Conservation (phyloP, 202 grass and related monocot species). For the Elaeis oleifera region DNA sequence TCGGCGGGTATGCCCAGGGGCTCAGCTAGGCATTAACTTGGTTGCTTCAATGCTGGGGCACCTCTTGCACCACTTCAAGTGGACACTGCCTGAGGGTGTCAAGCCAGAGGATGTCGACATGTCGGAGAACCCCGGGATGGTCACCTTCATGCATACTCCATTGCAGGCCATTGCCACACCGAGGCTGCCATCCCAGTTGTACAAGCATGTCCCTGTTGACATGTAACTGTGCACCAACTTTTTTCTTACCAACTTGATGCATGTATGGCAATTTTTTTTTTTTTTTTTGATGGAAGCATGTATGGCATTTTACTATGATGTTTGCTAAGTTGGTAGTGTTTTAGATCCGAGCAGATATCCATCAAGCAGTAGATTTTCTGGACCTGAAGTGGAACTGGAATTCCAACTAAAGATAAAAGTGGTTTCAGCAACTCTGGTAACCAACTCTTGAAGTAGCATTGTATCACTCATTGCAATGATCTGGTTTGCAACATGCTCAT, state of each 20-base stretch:
- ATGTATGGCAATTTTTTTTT: background rate
- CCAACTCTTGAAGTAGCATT: too few species aligned
- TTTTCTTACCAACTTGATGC: background rate
- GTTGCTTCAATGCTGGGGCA: constrained; percentile 89
- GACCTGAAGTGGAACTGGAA: too few species aligned
- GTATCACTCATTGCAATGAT: too few species aligned
- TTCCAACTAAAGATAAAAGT: too few species aligned
- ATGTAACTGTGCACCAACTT: constrained; percentile 26
- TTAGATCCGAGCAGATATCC: too few species aligned
- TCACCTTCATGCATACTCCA: constrained; percentile 81
- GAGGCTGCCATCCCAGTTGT: constrained; percentile 48
- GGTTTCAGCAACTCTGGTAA: too few species aligned
- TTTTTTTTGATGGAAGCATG: too few species aligned
- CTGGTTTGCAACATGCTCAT: too few species aligned
- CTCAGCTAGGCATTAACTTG: constrained; percentile 84
- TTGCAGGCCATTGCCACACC: constrained; percentile 50
- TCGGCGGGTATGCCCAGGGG: constrained; percentile 69
- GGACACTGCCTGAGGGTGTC: constrained; percentile 56
- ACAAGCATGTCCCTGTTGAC: constrained; percentile 52
- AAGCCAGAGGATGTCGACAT: constrained; percentile 51
- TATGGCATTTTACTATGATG: too few species aligned
- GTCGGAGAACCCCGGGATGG: constrained; percentile 57
- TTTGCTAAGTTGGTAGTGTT: too few species aligned
- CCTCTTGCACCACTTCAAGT: constrained; percentile 78
- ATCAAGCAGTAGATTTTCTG: too few species aligned